phyloP scores from a whole-genome alignment of 192 early-diverging fungal species.

The Linnemannia hyalina region DNA sequence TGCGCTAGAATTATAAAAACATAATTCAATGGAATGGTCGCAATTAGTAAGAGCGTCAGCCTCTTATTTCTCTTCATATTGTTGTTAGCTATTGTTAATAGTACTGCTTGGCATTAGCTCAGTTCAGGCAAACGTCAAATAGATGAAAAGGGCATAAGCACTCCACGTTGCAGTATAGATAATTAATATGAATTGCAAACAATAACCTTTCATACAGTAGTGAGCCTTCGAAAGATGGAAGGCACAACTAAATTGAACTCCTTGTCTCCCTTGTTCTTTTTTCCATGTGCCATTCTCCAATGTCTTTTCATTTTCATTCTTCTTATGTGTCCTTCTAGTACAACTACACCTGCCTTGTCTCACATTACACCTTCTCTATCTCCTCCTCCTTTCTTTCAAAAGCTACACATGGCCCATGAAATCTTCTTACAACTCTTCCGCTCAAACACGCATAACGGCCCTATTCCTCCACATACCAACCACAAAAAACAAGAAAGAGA shows the following conservation, averaged over 20 bases:
- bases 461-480: not conserved
- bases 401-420: no score
- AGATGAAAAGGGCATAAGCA: not conserved
- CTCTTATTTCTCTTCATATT: not conserved
- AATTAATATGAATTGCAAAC: not conserved
- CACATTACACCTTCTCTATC: no score
- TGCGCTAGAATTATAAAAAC: conserved; percentile 20
- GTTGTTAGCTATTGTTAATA: not conserved
- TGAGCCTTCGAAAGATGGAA: not conserved
- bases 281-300: not conserved
- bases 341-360: no score
- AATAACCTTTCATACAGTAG: not conserved
- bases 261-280: not conserved
- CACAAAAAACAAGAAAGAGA: not conserved
- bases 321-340: not conserved
- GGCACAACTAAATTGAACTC: not conserved
- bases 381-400: no score
- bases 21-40: not conserved
- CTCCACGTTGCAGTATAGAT: not conserved
- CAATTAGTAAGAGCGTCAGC: not conserved
- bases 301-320: not conserved
- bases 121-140: not conserved
- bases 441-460: not conserved
- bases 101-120: not conserved
- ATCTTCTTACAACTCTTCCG: no score